A percentile compares a stretch with the other conserved stretches of the same genome.
Evolutionary conservation across 441 rosid species (phyloP).

Genomic region (Daphne laureola): DNA sequence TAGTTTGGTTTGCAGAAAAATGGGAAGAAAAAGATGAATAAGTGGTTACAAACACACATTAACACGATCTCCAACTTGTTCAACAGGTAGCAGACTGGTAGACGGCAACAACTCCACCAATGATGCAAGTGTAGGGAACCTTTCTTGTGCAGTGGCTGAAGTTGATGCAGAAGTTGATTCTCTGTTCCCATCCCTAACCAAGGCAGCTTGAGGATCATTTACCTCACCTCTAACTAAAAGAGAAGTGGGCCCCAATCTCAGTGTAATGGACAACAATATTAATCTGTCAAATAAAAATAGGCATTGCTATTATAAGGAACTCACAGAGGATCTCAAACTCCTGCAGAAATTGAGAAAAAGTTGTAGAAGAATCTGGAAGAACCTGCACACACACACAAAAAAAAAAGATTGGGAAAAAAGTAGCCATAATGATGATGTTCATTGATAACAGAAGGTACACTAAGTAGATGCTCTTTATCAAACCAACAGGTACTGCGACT

Average conservation of each 20-base stretch:
- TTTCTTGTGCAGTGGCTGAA: slow-evolving; percentile 27
- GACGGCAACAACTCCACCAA: slow-evolving; percentile 52
- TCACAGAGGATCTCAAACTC: slow-evolving; percentile 47
- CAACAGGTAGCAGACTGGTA: slow-evolving; percentile 48
- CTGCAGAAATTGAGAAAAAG: slow-evolving; percentile 51
- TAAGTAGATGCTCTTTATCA: too few species aligned
- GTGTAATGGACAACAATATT: slow-evolving; percentile 5
- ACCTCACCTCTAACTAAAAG: slow-evolving; percentile 35
- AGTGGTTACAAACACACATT: slow-evolving; percentile 29
- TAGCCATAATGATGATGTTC: neutral
- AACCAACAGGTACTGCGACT: slow-evolving; percentile 11
- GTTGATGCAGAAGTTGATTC: slow-evolving; percentile 26
- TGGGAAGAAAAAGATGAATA: too few species aligned
- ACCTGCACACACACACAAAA: slow-evolving; percentile 32
- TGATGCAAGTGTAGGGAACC: slow-evolving; percentile 67
- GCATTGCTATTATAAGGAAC: slow-evolving; percentile 12
- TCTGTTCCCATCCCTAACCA: slow-evolving; percentile 26
- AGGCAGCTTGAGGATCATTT: slow-evolving; percentile 24
- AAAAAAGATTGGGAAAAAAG: too few species aligned
- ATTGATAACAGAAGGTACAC: too few species aligned
- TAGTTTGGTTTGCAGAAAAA: neutral
- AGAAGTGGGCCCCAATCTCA: slow-evolving; percentile 10
- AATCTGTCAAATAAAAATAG: neutral
- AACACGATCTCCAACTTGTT: slow-evolving; percentile 53
- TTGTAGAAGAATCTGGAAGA: slow-evolving; percentile 59